A percentile compares a stretch with the other conserved stretches of the same genome.
phyloP scores from a whole-genome alignment of 2,329 filamentous ascomycete species.

The Colletotrichum orbiculare region DNA sequence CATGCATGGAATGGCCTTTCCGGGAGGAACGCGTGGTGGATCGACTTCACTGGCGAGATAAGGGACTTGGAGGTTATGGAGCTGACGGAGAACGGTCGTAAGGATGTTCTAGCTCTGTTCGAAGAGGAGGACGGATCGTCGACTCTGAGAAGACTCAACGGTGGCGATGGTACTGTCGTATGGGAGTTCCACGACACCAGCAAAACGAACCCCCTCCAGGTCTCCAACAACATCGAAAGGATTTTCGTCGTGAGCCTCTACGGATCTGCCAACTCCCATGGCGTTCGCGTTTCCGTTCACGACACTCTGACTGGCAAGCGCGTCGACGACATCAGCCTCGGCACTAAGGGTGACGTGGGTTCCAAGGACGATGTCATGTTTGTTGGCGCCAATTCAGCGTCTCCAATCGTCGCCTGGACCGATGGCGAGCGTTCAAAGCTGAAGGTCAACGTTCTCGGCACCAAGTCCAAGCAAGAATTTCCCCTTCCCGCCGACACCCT shows the following conservation, averaged over 20 bases:
- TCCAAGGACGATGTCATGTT: constrained; percentile 74
- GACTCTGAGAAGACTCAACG: constrained; percentile 77
- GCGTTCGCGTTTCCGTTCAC: constrained; percentile 79
- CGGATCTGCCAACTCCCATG: constrained; percentile 75
- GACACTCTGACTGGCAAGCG: constrained; percentile 80
- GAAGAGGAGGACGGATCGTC: constrained; percentile 66
- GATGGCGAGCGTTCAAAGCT: constrained; percentile 71
- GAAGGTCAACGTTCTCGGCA: constrained; percentile 77
- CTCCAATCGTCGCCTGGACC: constrained; percentile 81
- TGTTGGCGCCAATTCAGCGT: constrained; percentile 80
- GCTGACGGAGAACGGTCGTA: constrained; percentile 70
- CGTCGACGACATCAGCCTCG: constrained; percentile 76
- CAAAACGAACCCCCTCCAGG: constrained; percentile 79
- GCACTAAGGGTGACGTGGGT: constrained; percentile 79
- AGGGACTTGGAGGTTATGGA: constrained; percentile 83
- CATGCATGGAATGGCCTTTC: constrained; percentile 86
- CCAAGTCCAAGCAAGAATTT: constrained; percentile 66
- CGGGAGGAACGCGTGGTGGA: constrained; percentile 82
- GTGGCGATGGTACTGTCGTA: constrained; percentile 75
- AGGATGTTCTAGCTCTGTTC: constrained; percentile 79
- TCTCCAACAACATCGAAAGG: constrained; percentile 75
- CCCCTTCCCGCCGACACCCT: constrained; percentile 59
- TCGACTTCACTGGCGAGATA: constrained; percentile 66
- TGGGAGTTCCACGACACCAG: constrained; percentile 82
- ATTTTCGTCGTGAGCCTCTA: constrained; percentile 84